Evolutionary conservation across 352 stramenopile genomes (phyloP), one percentile per base, ranked within the genome.

Genomic region (Discostella stelligera): DNA sequence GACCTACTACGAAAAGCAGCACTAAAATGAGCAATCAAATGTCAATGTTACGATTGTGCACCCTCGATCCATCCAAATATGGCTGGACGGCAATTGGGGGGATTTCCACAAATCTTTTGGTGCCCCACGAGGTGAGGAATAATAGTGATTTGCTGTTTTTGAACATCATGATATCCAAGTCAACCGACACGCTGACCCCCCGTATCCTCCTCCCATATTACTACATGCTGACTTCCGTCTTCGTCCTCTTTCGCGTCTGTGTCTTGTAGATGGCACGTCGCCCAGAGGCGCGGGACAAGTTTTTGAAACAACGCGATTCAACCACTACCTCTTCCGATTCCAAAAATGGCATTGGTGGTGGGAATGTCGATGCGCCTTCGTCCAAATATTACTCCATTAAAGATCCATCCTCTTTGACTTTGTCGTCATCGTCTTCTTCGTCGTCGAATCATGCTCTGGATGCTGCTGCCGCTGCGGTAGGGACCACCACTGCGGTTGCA

Each of bases 81-180:
- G 87, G 87, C 50, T 93, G 87, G 87, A 90, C 83, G 10, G 87
- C 82, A 4, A 62, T 54, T 3, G 87, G 87, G n/a, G 82, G 77
- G 6, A 75, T 93, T 10, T 77, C 77, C 2, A 74, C 86, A 54
- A 63, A 91, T 13, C 66, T 88, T 9, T 32, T 32, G 27, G 56
- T 79, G 10, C 87, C 87, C 11, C 83, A 90, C 56, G 80, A 91
- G 72, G 78, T 88, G 74, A 56, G 74, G 72, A 58, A n/a, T 54
- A n/a, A 37, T 41, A 55, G 8, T 68, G 49, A 14, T 23, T 56
- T 21, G 3, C 14, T 56, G 20, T 1, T 56, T 56, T 56, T 32
- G 27, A 32, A 32, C 27, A 5, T 2, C 27, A 32, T 16, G 9
- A 14, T 49, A 49, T 16, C 48, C 3, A 18, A 14, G 48, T 7